These are phyloP conservation scores for Peronospora farinosa DNA, from an alignment of 352 stramenopile genomes.

Conservation along the genomic window DNA sequence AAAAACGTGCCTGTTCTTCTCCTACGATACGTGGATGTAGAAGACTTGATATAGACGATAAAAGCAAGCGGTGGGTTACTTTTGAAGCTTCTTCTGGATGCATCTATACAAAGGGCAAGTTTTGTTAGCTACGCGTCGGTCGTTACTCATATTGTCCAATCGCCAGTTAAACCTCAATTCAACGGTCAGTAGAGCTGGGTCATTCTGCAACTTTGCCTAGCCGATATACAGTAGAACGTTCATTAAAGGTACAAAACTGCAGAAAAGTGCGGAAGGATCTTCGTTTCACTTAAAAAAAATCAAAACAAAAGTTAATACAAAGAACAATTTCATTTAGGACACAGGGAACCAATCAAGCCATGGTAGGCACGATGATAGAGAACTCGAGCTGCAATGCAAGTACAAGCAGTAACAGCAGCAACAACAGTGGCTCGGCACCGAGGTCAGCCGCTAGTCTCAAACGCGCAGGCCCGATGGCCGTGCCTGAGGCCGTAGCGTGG, in stretches of 20 bases:
- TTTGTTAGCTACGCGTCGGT: neutral
- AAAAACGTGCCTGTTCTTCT: too few relatives aligned
- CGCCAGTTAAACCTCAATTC: conserved; percentile 2
- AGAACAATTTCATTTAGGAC: conserved; percentile 1
- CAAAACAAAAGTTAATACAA: neutral
- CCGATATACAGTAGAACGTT: conserved; percentile 3
- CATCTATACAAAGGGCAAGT: too few relatives aligned
- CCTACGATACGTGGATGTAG: too few relatives aligned
- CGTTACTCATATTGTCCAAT: conserved; percentile 11
- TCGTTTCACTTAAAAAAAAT: neutral
- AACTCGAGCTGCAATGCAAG: conserved; percentile 17
- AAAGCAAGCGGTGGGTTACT: neutral
- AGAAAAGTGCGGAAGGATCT: conserved; percentile 11
- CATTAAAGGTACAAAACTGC: neutral
- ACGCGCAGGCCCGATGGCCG: conserved; percentile 17
- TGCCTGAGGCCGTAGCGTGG: conserved; percentile 31
- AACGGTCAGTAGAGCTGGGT: conserved; percentile 3
- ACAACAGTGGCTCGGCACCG: conserved; percentile 11
- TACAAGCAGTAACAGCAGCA: conserved; percentile 8
- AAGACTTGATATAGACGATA: too few relatives aligned
- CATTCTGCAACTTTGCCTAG: conserved; percentile 14
- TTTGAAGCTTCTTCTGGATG: neutral
- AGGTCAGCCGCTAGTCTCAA: conserved; percentile 24
- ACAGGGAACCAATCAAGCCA: neutral
- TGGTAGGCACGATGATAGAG: conserved; percentile 23